Percentiles rank a stretch among this genome's conserved stretches.
Conservation (phyloP, 2,329 filamentous ascomycete genomes). For the Stagonosporopsis rhizophila region DNA sequence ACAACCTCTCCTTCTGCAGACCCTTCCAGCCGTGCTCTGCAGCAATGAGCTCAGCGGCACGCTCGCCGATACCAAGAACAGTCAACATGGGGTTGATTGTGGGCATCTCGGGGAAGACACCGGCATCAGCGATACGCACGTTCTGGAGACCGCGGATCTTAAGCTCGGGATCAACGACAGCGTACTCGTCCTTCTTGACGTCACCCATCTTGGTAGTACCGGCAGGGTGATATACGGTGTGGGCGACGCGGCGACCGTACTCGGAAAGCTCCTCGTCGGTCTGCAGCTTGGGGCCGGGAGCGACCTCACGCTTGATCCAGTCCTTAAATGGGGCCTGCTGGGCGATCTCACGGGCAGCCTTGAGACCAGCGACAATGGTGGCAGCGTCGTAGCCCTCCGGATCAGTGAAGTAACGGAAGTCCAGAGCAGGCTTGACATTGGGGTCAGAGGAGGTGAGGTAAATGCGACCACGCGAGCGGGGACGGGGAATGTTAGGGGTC, state of each 20-base stretch:
- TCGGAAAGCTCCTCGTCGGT: constrained; percentile 81
- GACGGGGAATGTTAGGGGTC: constrained; percentile 88
- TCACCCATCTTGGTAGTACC: constrained; percentile 93
- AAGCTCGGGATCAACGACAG: constrained; percentile 80
- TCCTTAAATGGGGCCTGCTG: constrained; percentile 77
- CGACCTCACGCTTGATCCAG: constrained; percentile 84
- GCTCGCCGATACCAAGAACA: constrained; percentile 82
- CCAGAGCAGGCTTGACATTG: constrained; percentile 78
- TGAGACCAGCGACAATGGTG: constrained; percentile 78
- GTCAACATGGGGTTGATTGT: constrained; percentile 92
- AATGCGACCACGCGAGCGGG: constrained; percentile 77
- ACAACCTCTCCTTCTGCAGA: constrained; percentile 62
- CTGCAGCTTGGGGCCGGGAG: constrained; percentile 75
- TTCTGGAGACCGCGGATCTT: constrained; percentile 75
- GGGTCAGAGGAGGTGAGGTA: constrained; percentile 81
- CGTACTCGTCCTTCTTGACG: constrained; percentile 69
- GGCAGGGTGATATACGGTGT: constrained; percentile 90
- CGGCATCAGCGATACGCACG: constrained; percentile 82
- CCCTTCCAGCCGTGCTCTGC: constrained; percentile 73
- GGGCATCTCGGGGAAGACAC: constrained; percentile 87
- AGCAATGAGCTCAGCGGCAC: constrained; percentile 82
- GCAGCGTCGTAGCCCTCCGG: constrained; percentile 84
- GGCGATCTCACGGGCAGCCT: constrained; percentile 78
- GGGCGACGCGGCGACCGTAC: constrained; percentile 80
- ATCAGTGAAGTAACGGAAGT: constrained; percentile 91